Percentiles rank a stretch among this genome's conserved stretches.
phyloP scores from a whole-genome alignment of 75 land plant species.

The Selaginella tamariscina region DNA sequence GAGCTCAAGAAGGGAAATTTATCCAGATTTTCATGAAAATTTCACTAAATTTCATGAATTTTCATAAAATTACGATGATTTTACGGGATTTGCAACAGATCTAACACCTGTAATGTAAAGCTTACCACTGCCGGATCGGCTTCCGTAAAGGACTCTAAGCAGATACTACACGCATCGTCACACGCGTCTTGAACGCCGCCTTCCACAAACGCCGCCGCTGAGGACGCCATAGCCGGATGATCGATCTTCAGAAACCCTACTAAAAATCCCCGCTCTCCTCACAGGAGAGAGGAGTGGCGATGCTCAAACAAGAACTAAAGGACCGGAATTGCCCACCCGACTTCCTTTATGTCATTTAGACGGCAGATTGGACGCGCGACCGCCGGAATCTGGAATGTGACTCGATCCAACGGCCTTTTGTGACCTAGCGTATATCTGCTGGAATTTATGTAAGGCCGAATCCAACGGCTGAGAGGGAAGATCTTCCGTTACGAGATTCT shows the following conservation, averaged over 20 bases:
- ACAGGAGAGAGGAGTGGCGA: not conserved
- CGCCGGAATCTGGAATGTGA: constrained; percentile 1
- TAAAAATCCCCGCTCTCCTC: not conserved
- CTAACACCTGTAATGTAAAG: too few species aligned
- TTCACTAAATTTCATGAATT: too few species aligned
- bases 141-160: constrained; percentile 74
- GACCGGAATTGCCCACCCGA: not conserved
- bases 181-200: constrained; percentile 91
- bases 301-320: not conserved
- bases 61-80: too few species aligned
- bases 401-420: too few species aligned
- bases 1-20: too few species aligned
- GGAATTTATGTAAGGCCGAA: too few species aligned
- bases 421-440: too few species aligned
- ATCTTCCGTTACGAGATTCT: too few species aligned
- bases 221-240: constrained; percentile 16
- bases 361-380: not conserved
- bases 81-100: too few species aligned
- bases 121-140: constrained; percentile 71
- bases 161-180: constrained; percentile 93
- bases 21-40: too few species aligned
- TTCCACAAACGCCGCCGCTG: constrained; percentile 93
- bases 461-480: not conserved
- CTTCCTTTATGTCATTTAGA: not conserved
- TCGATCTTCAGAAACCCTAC: not conserved